These are phyloP conservation scores for Dianthus caryophyllus DNA, from an alignment of 148 eudicot species.

Conservation along the genomic window DNA sequence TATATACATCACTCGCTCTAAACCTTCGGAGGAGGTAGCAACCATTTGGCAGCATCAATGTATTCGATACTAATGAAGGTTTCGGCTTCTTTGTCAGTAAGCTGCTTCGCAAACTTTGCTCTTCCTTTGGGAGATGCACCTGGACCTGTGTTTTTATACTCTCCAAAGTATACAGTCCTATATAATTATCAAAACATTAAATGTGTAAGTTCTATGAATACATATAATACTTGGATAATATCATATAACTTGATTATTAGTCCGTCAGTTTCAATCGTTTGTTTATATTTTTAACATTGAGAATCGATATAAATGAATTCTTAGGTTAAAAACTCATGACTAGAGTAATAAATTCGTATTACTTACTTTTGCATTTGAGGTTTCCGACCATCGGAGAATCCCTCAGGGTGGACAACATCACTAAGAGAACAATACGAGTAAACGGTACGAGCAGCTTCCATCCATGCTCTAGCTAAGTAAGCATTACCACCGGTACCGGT, in stretches of 20 bases:
- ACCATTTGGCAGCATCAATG: conserved; percentile 46
- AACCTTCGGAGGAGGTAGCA: conserved; percentile 45
- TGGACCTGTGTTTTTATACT: conserved; percentile 39
- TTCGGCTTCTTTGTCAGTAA: conserved; percentile 35
- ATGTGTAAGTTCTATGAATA: too few species aligned
- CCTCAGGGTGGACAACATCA: conserved; percentile 34
- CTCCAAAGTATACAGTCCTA: conserved; percentile 49
- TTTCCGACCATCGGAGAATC: conserved; percentile 32
- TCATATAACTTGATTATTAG: too few species aligned
- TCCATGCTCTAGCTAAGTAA: conserved; percentile 47
- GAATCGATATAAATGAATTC: too few species aligned
- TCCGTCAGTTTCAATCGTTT: too few species aligned
- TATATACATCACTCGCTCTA: too few species aligned
- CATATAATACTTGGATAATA: too few species aligned
- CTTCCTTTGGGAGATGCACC: conserved; percentile 28
- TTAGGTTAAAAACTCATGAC: too few species aligned
- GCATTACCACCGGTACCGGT: conserved; percentile 39
- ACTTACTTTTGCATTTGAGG: conserved; percentile 20
- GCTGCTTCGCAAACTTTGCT: conserved; percentile 28
- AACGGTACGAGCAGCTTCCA: conserved; percentile 26
- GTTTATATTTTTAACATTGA: too few species aligned
- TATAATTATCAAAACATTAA: background rate
- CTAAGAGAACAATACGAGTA: conserved; percentile 34
- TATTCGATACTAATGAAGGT: conserved; percentile 34
- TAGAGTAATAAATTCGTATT: too few species aligned